Conservation (phyloP, 2,329 filamentous ascomycete genomes). For the Tolypocladium album region DNA sequence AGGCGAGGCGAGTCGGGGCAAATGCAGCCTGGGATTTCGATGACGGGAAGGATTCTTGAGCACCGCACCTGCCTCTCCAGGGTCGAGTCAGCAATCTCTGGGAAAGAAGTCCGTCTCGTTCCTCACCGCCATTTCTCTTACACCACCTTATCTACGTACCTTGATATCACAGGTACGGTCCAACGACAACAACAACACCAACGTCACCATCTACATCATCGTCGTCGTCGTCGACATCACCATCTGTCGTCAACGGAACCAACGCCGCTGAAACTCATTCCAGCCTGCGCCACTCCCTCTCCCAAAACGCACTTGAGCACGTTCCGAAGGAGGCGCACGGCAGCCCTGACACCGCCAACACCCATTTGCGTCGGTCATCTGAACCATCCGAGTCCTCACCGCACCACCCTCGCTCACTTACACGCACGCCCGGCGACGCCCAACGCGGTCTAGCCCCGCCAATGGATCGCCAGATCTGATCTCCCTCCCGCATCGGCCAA, state of each 20-base stretch:
- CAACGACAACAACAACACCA: not conserved
- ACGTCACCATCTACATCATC: not conserved
- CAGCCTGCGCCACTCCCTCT: not conserved
- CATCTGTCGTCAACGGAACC: not conserved
- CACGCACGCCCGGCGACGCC: not conserved
- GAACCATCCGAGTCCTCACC: not conserved
- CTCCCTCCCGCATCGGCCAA: conserved; percentile 2
- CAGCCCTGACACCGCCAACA: not conserved
- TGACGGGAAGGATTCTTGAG: not conserved
- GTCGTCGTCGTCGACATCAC: too few relatives aligned
- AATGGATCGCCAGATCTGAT: conserved; percentile 9
- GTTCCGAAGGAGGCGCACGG: not conserved
- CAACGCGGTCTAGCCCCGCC: conserved; percentile 1
- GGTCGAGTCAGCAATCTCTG: not conserved
- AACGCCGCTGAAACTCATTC: not conserved
- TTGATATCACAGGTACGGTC: not conserved
- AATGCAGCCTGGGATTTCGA: not conserved
- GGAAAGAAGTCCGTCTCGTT: not conserved
- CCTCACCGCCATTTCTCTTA: not conserved
- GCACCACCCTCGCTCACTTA: not conserved
- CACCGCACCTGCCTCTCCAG: not conserved
- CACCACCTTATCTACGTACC: not conserved
- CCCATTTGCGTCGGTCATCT: not conserved
- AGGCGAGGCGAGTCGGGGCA: not conserved
- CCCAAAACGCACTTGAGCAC: not conserved